Evolutionary conservation across 371 early-diverging fungal species (phyloP), one percentile per base, ranked within the genome.

Genomic region (Fennellomyces sp.): DNA sequence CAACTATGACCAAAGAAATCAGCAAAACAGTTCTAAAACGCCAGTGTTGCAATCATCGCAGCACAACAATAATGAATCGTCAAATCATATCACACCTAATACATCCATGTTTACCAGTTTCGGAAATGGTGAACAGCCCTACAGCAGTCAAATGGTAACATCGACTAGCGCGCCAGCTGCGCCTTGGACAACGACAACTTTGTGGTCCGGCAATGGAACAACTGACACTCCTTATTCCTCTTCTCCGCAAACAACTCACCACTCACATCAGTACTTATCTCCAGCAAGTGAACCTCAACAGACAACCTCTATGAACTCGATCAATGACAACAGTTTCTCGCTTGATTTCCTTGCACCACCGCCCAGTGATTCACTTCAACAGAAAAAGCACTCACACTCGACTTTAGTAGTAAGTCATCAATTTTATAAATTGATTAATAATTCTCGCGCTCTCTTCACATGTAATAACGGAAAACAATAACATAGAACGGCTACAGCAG

Each of bases 301-400:
- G n/a, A n/a, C n/a, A n/a, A n/a, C n/a, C n/a, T n/a, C 28, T 3
- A 51, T 51, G 51, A 51, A 51, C 23, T 30, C 13, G 13, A 51
- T 51, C n/a, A 51, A 27, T 31, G 51, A 51, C 4, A 30, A 51
- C 0, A 11, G 23, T 7, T 53, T 53, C 23, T 53, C 53, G 5
- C 36, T 53, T 1, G 53, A 53, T 23, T 53, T 53, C 36, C 33
- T 53, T 25, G 53, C 36, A 36, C 53, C 51, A 50, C 51, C 31
- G 21, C 51, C 27, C 29, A 11, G 2, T 50, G 58, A 56, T 38
- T 29, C 39, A 25, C 23, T 42, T 28, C 45, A 45, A 45, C 35
- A 33, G 35, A 45, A 25, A 45, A 45, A 45, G n/a, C 45, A 21
- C 23, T 45, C 45, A 45, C 45, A 45, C 3, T 45, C 45, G 45